Evolutionary conservation across 2,329 filamentous ascomycete genomes (phyloP).

Genomic region (Cladosporium halotolerans): DNA sequence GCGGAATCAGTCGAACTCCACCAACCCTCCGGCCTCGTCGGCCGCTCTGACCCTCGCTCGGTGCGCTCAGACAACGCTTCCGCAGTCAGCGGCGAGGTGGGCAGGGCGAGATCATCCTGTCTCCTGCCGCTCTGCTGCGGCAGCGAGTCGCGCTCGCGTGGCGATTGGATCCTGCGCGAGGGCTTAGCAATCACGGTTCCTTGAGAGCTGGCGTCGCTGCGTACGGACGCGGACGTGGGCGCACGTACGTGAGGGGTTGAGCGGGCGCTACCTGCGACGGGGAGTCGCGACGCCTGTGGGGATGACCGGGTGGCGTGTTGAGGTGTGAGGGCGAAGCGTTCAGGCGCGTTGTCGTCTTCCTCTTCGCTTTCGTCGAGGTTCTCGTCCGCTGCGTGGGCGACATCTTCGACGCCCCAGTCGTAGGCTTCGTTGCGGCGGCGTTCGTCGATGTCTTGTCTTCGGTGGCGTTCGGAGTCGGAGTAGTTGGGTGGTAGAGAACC

Average conservation of each 20-base stretch:
- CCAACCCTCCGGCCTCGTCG: constrained; percentile 15
- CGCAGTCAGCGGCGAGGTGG: constrained; percentile 6
- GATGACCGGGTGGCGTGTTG: background rate
- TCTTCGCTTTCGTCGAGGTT: constrained; percentile 27
- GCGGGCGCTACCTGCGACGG: background rate
- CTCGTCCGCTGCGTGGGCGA: constrained; percentile 19
- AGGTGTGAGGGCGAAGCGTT: constrained; percentile 10
- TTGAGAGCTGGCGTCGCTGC: constrained; percentile 10
- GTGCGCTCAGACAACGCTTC: constrained; percentile 8
- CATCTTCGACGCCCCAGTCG: constrained; percentile 16
- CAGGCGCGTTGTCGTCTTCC: constrained; percentile 15
- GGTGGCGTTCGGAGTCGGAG: constrained; percentile 22
- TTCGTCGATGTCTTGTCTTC: constrained; percentile 12
- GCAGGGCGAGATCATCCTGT: background rate
- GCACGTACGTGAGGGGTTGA: constrained; percentile 3
- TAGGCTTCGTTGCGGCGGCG: constrained; percentile 15
- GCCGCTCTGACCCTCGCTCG: background rate
- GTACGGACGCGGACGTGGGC: constrained; percentile 7
- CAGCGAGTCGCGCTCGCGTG: constrained; percentile 3
- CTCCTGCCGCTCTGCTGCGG: background rate
- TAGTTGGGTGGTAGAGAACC: constrained; percentile 25
- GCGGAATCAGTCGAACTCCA: constrained; percentile 12
- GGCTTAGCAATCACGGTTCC: constrained; percentile 11
- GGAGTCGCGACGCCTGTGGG: background rate
- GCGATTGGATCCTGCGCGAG: constrained; percentile 10